phyloP scores from a whole-genome alignment of 1,284 basidiomycete genomes.

The Prillingera fragicola region DNA sequence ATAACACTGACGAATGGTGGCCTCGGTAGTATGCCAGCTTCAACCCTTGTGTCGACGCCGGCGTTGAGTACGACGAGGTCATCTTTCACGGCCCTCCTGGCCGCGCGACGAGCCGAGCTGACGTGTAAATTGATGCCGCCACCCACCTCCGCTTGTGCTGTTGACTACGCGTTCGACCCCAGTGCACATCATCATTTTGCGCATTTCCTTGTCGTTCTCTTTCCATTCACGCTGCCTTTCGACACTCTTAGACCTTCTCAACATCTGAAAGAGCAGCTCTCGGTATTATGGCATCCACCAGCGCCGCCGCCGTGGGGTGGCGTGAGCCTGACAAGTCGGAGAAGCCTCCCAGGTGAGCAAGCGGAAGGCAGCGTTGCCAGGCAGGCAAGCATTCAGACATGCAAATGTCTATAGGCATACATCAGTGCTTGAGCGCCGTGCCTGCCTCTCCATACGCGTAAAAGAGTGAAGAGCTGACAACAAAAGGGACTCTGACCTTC shows the following conservation, averaged over 20 bases:
- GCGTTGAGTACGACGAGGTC: too few relatives aligned
- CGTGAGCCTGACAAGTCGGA: conserved; percentile 20
- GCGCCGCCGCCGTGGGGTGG: conserved; percentile 15
- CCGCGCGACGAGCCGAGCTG: too few relatives aligned
- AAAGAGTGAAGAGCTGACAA: conserved; percentile 8
- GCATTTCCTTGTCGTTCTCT: background rate
- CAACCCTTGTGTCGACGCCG: too few relatives aligned
- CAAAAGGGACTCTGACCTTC: conserved; percentile 30
- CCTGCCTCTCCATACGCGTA: background rate
- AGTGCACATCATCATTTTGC: too few relatives aligned
- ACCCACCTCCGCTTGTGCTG: too few relatives aligned
- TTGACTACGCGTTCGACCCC: too few relatives aligned
- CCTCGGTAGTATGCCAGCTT: too few relatives aligned
- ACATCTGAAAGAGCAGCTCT: background rate
- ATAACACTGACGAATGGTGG: background rate
- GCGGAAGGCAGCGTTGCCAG: background rate
- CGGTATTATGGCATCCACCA: background rate
- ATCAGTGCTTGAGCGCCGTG: background rate
- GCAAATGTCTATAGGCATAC: background rate
- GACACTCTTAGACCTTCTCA: background rate
- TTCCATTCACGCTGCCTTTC: background rate
- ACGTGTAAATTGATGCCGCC: too few relatives aligned
- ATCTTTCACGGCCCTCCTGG: too few relatives aligned
- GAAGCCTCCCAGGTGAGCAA: conserved; percentile 40
- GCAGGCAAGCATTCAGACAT: background rate